A percentile compares a stretch with the other conserved stretches of the same genome.
Evolutionary conservation across 2,329 filamentous ascomycete species (phyloP).

Genomic region (Plectosphaerella plurivora): DNA sequence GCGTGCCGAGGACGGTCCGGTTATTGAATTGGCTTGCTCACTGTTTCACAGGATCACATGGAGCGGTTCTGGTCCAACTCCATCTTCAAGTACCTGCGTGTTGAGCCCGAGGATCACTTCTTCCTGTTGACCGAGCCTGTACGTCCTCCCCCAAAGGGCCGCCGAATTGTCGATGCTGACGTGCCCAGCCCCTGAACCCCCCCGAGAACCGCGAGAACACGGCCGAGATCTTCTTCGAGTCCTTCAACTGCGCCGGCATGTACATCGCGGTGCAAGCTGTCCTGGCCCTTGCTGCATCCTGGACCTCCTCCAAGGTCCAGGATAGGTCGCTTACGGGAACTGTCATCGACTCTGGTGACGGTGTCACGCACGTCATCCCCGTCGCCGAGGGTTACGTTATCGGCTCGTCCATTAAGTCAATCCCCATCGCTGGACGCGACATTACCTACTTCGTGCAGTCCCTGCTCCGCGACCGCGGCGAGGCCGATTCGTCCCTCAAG

Average conservation of each 20-base stretch:
- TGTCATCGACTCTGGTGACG: slow-evolving; percentile 97
- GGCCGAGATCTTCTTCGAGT: slow-evolving; percentile 99
- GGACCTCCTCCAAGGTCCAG: slow-evolving; percentile 97
- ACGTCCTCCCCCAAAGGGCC: slow-evolving; percentile 27
- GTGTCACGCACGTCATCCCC: slow-evolving; percentile 98
- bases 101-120: slow-evolving; percentile 98
- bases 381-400: slow-evolving; percentile 99
- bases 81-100: slow-evolving; percentile 98
- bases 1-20: slow-evolving; percentile 22
- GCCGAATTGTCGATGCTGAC: slow-evolving; percentile 4
- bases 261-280: slow-evolving; percentile 99
- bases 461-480: slow-evolving; percentile 88
- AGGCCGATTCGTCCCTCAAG: slow-evolving; percentile 94
- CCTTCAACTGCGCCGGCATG: slow-evolving; percentile 97
- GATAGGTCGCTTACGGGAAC: slow-evolving; percentile 95
- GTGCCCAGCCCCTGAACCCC: slow-evolving; percentile 79
- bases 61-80: slow-evolving; percentile 99
- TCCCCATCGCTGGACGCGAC: slow-evolving; percentile 94
- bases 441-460: slow-evolving; percentile 99
- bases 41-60: slow-evolving; percentile 77
- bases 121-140: slow-evolving; percentile 97
- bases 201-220: slow-evolving; percentile 99
- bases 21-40: slow-evolving; percentile 17
- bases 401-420: slow-evolving; percentile 97
- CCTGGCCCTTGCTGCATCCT: slow-evolving; percentile 90